Percentiles rank a stretch among this genome's conserved stretches.
Evolutionary conservation across 2,329 filamentous ascomycete genomes (phyloP).

Genomic region (Phialocephala sp.): DNA sequence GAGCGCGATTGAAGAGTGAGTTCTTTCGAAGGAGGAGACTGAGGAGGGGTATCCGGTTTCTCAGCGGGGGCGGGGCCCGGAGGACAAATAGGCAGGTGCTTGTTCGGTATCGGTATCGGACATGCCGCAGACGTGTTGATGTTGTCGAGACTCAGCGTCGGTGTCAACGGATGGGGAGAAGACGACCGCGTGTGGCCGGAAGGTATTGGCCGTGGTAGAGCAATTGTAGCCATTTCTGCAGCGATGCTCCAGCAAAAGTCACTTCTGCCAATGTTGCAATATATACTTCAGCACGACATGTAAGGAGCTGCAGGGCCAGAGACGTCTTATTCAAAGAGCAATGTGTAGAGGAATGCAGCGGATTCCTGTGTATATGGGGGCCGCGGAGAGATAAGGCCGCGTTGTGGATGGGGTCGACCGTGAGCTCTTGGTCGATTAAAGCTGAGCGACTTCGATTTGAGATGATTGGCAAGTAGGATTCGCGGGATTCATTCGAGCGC

Average conservation of each 20-base stretch:
- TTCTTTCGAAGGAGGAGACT: conserved; percentile 66
- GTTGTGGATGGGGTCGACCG: neutral
- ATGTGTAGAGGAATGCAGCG: conserved; percentile 16
- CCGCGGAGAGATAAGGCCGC: conserved; percentile 16
- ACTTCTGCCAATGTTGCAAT: conserved; percentile 16
- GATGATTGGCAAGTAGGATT: neutral
- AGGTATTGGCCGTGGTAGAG: conserved; percentile 41
- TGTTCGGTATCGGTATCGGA: conserved; percentile 77
- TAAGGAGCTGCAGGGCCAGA: conserved; percentile 17
- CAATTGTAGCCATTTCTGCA: conserved; percentile 42
- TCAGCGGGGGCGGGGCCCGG: conserved; percentile 69
- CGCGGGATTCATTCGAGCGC: neutral
- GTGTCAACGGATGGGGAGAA: conserved; percentile 54
- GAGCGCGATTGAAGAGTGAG: conserved; percentile 65
- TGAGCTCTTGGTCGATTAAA: neutral
- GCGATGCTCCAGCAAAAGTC: neutral
- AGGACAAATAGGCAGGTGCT: conserved; percentile 89
- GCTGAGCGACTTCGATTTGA: neutral
- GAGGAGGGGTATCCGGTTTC: conserved; percentile 65
- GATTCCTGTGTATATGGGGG: conserved; percentile 9
- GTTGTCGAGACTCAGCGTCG: conserved; percentile 56
- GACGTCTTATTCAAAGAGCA: conserved; percentile 14
- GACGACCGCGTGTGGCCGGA: conserved; percentile 37
- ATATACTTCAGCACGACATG: conserved; percentile 25
- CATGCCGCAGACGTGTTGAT: conserved; percentile 59